Evolutionary conservation across 2,329 filamentous ascomycete species (phyloP), one percentile per base, ranked within the genome.

Genomic region (Septoria linicola): DNA sequence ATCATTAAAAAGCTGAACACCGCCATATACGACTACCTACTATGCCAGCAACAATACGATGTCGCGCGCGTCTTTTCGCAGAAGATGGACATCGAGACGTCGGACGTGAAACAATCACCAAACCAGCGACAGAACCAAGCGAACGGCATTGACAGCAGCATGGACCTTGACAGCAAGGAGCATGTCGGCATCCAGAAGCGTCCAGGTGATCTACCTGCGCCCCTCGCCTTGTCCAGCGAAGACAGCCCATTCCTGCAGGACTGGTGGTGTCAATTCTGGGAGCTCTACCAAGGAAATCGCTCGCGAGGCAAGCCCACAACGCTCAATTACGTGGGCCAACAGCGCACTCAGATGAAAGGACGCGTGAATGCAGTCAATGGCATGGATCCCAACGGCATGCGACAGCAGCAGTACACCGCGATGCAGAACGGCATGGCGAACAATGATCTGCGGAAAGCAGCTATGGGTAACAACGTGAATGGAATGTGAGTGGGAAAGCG

Each of bases 251-350:
- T 99, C 66, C 77, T 99, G n/a, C 87, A 89, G 62, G 93, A 97
- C 66, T 99, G 93, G 93, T 99, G 95, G 76, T 89, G 85, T 66
- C 80, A 96, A 45, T 99, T 99, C 71, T 97, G 90, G 90, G 93
- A 99, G 65, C 89, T 97, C 62, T 95, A 88, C 72, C 84, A 84
- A 66, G 89, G 89, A 49, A 88, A 92, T 67, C 87, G 89, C 65
- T 81, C 61, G 41, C 67, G 69, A 55, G 54, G 91, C 95, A 81
- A 66, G 74, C 70, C 56, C 49, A 59, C 57, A 52, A 59, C 57
- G 2, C 32, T 65, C 37, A 53, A 39, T 27, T 67, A 67, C 43
- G 58, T 68, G 13, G 57, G 58, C 13, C 83, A 85, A 65, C 88
- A 93, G 68, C 85, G 84, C 59, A 79, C 85, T 50, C 85, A 91